A percentile compares a stretch with the other conserved stretches of the same genome.
phyloP scores from a whole-genome alignment of 345 rosid genomes.

The Trapa bicornis region DNA sequence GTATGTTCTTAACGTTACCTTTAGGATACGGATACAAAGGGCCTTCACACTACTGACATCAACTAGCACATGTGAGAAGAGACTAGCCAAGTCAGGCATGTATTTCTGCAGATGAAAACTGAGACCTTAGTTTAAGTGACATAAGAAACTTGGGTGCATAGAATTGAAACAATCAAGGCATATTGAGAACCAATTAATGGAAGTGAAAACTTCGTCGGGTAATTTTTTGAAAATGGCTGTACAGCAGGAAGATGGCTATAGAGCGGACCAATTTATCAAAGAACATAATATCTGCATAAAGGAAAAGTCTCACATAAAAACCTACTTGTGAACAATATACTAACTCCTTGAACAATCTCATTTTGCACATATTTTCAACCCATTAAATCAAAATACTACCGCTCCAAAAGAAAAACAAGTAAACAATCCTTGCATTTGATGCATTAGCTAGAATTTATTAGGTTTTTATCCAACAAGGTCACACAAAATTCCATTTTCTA shows the following conservation, averaged over 20 bases:
- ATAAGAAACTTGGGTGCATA: background rate
- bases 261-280: background rate
- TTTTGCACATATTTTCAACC: background rate
- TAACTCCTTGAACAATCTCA: too few species aligned
- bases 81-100: constrained; percentile 69
- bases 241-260: background rate
- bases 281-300: background rate
- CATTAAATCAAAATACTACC: background rate
- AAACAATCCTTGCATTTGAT: background rate
- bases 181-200: background rate
- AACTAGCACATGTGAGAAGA: constrained; percentile 64
- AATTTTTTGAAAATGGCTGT: background rate
- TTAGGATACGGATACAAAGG: constrained; percentile 54
- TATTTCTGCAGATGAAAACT: constrained; percentile 46
- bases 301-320: background rate
- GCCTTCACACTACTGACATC: constrained; percentile 84
- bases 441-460: background rate
- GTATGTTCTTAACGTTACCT: constrained; percentile 28
- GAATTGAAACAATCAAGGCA: background rate
- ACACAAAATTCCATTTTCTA: background rate
- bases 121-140: background rate
- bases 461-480: background rate
- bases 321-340: too few species aligned
- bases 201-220: background rate
- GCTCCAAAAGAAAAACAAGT: background rate